A percentile compares a stretch with the other conserved stretches of the same genome.
These are phyloP conservation scores for Colletotrichum sansevieriae DNA, from an alignment of 2,329 filamentous ascomycete genomes.

Conservation along the genomic window DNA sequence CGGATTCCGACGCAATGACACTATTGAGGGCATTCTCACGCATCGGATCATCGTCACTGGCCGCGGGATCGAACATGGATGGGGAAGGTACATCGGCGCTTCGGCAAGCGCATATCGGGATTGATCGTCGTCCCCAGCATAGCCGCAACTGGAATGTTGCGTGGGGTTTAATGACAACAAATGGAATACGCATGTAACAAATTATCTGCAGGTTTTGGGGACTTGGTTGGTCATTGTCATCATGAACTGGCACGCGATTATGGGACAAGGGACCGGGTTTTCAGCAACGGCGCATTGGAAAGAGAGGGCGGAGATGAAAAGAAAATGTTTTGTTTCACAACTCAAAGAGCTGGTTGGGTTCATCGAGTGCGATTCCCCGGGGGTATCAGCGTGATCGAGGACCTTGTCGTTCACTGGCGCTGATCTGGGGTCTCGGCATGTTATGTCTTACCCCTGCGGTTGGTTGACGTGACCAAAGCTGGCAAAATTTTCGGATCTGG, in stretches of 20 bases:
- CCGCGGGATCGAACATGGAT: constrained; percentile 8
- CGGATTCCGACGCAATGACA: constrained; percentile 17
- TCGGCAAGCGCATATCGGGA: constrained; percentile 20
- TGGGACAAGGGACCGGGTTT: constrained; percentile 28
- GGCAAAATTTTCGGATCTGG: neutral
- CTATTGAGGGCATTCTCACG: constrained; percentile 22
- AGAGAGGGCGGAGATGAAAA: constrained; percentile 40
- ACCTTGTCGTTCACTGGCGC: neutral
- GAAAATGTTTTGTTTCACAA: constrained; percentile 39
- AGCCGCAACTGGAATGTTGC: constrained; percentile 30
- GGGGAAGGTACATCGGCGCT: constrained; percentile 24
- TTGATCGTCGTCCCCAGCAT: constrained; percentile 10
- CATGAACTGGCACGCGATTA: constrained; percentile 32
- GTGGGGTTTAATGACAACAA: constrained; percentile 36
- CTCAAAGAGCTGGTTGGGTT: constrained; percentile 29
- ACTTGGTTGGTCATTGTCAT: constrained; percentile 31
- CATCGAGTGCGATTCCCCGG: neutral
- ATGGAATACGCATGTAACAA: constrained; percentile 40
- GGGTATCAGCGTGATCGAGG: neutral
- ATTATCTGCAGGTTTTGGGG: constrained; percentile 20
- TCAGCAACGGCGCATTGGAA: constrained; percentile 40
- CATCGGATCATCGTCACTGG: constrained; percentile 22
- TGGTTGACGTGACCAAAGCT: constrained; percentile 18
- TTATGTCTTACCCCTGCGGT: constrained; percentile 15
- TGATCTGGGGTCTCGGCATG: constrained; percentile 24